Conservation (phyloP, 2,329 filamentous ascomycete species). For the Diaporthe eres region DNA sequence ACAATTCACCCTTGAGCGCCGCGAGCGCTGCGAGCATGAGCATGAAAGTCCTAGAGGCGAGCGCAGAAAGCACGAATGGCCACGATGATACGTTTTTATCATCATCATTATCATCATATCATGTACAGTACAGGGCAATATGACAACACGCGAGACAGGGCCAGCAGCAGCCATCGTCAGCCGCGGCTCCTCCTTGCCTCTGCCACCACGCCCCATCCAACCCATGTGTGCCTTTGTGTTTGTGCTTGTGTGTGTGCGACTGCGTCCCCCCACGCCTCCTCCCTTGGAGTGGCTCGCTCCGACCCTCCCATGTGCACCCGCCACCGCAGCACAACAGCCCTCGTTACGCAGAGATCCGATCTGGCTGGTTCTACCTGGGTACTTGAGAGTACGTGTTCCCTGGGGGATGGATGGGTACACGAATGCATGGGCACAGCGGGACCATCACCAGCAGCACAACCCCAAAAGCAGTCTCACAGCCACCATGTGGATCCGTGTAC, state of each 20-base stretch:
- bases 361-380: neutral
- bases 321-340: neutral
- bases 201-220: neutral
- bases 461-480: neutral
- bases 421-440: neutral
- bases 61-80: neutral
- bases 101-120: neutral
- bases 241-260: too few species aligned
- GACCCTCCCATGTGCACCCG: neutral
- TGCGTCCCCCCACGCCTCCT: neutral
- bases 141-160: neutral
- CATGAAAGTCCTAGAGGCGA: constrained; percentile 1
- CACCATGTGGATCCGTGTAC: neutral
- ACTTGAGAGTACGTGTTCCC: neutral
- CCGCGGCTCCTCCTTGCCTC: neutral
- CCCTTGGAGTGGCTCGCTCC: neutral
- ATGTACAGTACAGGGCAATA: constrained; percentile 8
- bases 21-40: constrained; percentile 6
- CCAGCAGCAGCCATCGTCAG: neutral
- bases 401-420: neutral
- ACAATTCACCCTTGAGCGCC: neutral
- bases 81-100: constrained; percentile 5
- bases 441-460: neutral
- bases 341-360: neutral
- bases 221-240: too few species aligned